Evolutionary conservation across 2,329 filamentous ascomycete species (phyloP).

Genomic region (Xylariaceae sp.): DNA sequence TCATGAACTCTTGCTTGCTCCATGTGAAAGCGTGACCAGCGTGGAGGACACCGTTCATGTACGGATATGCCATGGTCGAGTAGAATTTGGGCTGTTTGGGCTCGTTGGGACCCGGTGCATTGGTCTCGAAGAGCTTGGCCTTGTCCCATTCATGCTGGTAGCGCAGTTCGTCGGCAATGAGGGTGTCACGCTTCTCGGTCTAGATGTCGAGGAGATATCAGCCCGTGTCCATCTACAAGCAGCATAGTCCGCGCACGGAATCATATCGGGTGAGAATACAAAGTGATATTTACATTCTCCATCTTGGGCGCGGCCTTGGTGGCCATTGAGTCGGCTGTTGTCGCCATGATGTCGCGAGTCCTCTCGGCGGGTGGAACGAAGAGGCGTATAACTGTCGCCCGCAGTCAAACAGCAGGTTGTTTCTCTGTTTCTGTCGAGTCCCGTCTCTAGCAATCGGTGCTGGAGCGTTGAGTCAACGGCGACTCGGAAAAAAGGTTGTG

Average conservation of each 20-base stretch:
- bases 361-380: neutral
- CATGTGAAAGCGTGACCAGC: slow-evolving; percentile 90
- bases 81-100: slow-evolving; percentile 89
- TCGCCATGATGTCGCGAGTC: slow-evolving; percentile 7
- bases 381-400: neutral
- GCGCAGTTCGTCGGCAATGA: slow-evolving; percentile 17
- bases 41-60: slow-evolving; percentile 76
- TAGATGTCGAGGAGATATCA: slow-evolving; percentile 2
- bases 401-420: neutral
- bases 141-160: slow-evolving; percentile 85
- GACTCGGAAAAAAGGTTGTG: slow-evolving; percentile 12
- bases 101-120: slow-evolving; percentile 77
- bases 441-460: neutral
- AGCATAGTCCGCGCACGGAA: neutral
- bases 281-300: slow-evolving; percentile 11
- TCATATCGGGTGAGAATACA: neutral
- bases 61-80: slow-evolving; percentile 52
- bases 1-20: slow-evolving; percentile 80
- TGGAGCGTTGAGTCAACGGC: neutral
- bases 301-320: slow-evolving; percentile 14
- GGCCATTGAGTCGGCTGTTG: slow-evolving; percentile 9
- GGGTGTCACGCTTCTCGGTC: slow-evolving; percentile 20
- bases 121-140: slow-evolving; percentile 72
- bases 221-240: neutral
- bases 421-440: neutral